phyloP scores from a whole-genome alignment of 2,329 filamentous ascomycete genomes.

The Botrytis tulipae region DNA sequence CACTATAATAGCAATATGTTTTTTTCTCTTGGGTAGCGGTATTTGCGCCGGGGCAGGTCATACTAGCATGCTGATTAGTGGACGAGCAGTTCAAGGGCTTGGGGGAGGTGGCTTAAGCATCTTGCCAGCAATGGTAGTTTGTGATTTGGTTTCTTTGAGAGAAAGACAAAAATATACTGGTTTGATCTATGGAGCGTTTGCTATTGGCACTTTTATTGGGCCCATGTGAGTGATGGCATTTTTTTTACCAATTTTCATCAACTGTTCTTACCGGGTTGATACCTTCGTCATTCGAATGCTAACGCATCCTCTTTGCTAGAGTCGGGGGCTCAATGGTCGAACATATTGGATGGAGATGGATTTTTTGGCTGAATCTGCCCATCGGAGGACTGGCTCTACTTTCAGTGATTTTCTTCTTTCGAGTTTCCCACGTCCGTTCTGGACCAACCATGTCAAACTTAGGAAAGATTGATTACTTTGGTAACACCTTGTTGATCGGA shows the following conservation, averaged over 20 bases:
- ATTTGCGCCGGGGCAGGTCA: conserved; percentile 35
- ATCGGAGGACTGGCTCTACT: conserved; percentile 22
- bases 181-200: neutral
- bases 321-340: neutral
- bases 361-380: conserved; percentile 55
- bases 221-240: neutral
- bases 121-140: neutral
- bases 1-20: conserved; percentile 42
- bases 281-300: neutral
- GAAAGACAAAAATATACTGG: neutral
- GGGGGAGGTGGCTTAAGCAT: conserved; percentile 33
- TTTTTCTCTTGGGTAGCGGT: conserved; percentile 31
- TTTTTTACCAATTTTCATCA: fast-evolving
- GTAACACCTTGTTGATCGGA: conserved; percentile 45
- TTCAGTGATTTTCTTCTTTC: conserved; percentile 14
- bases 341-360: conserved; percentile 32
- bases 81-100: conserved; percentile 39
- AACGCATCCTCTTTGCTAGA: neutral
- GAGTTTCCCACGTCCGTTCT: conserved; percentile 13
- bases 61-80: conserved; percentile 45
- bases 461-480: conserved; percentile 45
- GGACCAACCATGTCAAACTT: conserved; percentile 36
- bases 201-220: neutral
- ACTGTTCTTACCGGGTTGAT: neutral
- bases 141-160: conserved; percentile 1